These are phyloP conservation scores for Fusarium incarnatum DNA, from an alignment of 2,329 filamentous ascomycete genomes.

Conservation along the genomic window DNA sequence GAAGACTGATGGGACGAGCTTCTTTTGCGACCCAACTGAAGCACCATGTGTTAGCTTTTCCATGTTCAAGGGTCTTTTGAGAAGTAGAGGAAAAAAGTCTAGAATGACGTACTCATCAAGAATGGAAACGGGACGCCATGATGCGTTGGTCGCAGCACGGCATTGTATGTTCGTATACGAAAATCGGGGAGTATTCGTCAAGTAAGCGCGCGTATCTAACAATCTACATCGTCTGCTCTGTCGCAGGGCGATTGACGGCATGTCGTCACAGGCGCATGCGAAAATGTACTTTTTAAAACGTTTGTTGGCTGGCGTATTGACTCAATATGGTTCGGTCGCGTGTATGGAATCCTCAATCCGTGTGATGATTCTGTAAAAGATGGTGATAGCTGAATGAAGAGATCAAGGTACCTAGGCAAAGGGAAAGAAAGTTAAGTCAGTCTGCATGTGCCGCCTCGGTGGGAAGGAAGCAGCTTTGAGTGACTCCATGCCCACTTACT, in stretches of 20 bases:
- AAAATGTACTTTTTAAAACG: conserved; percentile 6
- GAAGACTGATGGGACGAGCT: conserved; percentile 92
- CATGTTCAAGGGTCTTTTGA: not conserved
- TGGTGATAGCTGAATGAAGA: not conserved
- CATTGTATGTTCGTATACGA: conserved; percentile 27
- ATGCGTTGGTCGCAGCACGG: conserved; percentile 48
- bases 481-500: conserved; percentile 27
- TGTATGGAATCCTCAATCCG: not conserved
- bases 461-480: conserved; percentile 37
- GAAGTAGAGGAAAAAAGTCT: not conserved
- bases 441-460: conserved; percentile 41
- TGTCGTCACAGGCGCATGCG: conserved; percentile 56
- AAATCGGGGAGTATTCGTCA: conserved; percentile 19
- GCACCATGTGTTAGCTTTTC: conserved; percentile 35
- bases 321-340: conserved; percentile 15
- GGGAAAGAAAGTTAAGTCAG: not conserved
- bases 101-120: conserved; percentile 68
- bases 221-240: conserved; percentile 57
- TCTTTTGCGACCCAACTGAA: conserved; percentile 91
- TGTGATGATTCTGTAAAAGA: not conserved
- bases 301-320: not conserved
- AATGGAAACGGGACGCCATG: conserved; percentile 73
- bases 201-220: conserved; percentile 36
- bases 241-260: conserved; percentile 61
- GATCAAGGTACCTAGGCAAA: not conserved